Conservation (phyloP, 139 green algal genomes). For the Deuterostichococcus epilithicus region DNA sequence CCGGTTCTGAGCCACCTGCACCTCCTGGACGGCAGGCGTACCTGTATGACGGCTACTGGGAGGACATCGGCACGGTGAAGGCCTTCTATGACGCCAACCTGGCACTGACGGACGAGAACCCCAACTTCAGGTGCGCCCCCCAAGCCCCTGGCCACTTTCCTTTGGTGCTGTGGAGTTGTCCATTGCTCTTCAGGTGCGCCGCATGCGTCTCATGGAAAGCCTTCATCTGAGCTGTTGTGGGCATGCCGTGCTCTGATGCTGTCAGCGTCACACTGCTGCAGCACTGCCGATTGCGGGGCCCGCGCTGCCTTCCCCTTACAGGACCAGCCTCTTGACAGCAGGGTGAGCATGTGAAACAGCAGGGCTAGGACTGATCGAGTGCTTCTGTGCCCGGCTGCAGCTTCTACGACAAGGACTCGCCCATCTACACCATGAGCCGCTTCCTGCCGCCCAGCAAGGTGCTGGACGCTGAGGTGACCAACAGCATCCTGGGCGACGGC, state of each 20-base stretch:
- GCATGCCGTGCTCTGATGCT: no score
- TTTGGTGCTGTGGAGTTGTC: background rate
- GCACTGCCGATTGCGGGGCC: no score
- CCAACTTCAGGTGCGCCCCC: conserved; percentile 68
- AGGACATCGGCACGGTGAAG: conserved; percentile 93
- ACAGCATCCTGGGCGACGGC: conserved; percentile 78
- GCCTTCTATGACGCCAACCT: conserved; percentile 98
- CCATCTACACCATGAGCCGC: conserved; percentile 83
- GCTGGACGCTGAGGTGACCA: conserved; percentile 50
- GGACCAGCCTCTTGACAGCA: no score
- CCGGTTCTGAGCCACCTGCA: background rate
- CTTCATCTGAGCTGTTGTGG: no score
- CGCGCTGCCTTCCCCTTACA: no score
- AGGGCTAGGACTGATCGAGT: no score
- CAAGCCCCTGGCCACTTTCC: background rate
- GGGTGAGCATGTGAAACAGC: no score
- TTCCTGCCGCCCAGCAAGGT: conserved; percentile 82
- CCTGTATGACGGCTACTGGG: conserved; percentile 84
- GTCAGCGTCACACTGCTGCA: no score
- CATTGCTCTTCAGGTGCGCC: no score
- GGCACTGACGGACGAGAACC: conserved; percentile 71
- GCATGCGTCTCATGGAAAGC: no score
- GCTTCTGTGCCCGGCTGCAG: no score
- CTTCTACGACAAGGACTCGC: conserved; percentile 74
- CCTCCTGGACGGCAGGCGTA: conserved; percentile 56